Evolutionary conservation across 768 basidiomycete genomes (phyloP).

Genomic region (Amylocystis lapponica): DNA sequence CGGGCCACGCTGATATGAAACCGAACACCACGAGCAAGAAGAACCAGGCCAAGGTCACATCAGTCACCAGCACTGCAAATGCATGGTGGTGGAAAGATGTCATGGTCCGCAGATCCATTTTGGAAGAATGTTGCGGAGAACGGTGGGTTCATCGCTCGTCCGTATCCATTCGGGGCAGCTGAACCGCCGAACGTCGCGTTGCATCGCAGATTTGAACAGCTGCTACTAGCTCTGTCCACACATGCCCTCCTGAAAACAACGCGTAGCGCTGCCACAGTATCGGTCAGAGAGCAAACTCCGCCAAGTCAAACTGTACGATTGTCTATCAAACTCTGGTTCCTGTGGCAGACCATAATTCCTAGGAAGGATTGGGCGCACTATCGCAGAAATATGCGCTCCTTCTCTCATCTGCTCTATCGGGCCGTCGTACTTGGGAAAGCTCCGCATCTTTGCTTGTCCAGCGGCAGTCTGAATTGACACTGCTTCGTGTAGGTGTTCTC

Average conservation of each 20-base stretch:
- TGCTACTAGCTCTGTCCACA: conserved; percentile 47
- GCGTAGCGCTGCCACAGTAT: background rate
- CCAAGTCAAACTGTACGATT: conserved; percentile 1
- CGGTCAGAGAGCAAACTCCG: background rate
- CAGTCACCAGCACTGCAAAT: background rate
- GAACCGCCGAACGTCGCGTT: background rate
- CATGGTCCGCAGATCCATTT: conserved; percentile 46
- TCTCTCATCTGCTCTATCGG: conserved; percentile 27
- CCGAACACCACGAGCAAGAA: background rate
- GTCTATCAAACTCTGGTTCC: background rate
- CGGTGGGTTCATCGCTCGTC: conserved; percentile 28
- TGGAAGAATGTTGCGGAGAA: conserved; percentile 51
- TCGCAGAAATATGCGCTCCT: conserved; percentile 30
- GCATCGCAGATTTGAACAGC: conserved; percentile 45
- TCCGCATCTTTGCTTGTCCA: conserved; percentile 30
- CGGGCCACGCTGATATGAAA: conserved; percentile 7
- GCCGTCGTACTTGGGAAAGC: conserved; percentile 32
- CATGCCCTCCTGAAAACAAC: conserved; percentile 36
- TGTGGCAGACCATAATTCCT: conserved; percentile 3
- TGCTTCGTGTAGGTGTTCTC: conserved; percentile 17
- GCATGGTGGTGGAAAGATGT: conserved; percentile 56
- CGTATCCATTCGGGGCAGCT: background rate
- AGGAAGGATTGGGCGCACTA: conserved; percentile 25
- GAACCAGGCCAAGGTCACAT: background rate
- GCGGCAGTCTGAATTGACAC: conserved; percentile 27